phyloP scores from a whole-genome alignment of 2,329 filamentous ascomycete genomes.

The Lachnum nothofagi region DNA sequence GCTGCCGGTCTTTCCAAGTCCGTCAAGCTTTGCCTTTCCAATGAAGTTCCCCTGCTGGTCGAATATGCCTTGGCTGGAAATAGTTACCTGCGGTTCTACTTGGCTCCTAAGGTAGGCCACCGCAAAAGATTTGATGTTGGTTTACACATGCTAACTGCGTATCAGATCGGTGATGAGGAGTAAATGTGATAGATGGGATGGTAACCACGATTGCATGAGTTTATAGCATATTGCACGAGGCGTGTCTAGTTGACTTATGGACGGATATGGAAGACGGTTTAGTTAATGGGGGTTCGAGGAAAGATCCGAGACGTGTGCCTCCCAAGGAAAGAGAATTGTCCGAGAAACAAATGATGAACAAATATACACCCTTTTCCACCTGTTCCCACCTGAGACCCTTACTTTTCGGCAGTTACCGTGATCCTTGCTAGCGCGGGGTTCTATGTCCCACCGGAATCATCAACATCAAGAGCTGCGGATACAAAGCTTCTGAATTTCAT shows the following conservation, averaged over 20 bases:
- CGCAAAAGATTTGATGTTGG: neutral
- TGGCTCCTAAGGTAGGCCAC: conserved; percentile 79
- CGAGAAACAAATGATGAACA: conserved; percentile 19
- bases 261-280: conserved; percentile 24
- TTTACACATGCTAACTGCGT: conserved; percentile 15
- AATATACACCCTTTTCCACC: conserved; percentile 7
- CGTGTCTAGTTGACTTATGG: conserved; percentile 32
- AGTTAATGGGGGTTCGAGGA: conserved; percentile 3
- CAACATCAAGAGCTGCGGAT: too few relatives aligned
- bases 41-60: conserved; percentile 91
- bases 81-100: conserved; percentile 93
- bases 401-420: too few relatives aligned
- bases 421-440: conserved; percentile 25
- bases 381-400: too few relatives aligned
- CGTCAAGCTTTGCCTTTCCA: conserved; percentile 90
- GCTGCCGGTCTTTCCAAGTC: conserved; percentile 73
- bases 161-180: conserved; percentile 62
- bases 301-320: neutral
- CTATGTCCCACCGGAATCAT: too few relatives aligned
- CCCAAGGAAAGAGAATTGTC: conserved; percentile 2
- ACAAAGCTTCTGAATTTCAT: too few relatives aligned
- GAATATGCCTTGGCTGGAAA: conserved; percentile 79
- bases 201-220: conserved; percentile 27
- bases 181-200: conserved; percentile 33
- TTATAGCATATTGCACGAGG: conserved; percentile 28